Conservation (phyloP, 2,329 filamentous ascomycete genomes). For the Fusarium metavorans region DNA sequence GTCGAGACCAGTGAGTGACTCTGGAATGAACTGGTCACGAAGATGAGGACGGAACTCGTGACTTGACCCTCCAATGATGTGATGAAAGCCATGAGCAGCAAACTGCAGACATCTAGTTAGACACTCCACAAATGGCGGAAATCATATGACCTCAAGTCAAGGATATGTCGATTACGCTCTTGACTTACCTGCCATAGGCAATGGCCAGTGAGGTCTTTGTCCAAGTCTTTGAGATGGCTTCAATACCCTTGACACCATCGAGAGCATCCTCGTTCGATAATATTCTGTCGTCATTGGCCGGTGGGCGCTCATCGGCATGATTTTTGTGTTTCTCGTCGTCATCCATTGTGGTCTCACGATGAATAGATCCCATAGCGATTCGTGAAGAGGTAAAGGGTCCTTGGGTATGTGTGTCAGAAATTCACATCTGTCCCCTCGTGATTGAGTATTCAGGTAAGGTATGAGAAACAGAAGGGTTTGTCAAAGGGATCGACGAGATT, state of each 20-base stretch:
- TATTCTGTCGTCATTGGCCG: background rate
- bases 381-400: background rate
- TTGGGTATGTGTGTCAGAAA: background rate
- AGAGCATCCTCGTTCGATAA: background rate
- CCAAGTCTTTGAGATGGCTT: constrained; percentile 39
- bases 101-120: constrained; percentile 10
- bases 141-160: background rate
- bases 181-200: constrained; percentile 22
- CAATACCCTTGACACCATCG: constrained; percentile 39
- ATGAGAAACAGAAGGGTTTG: background rate
- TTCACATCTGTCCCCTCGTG: background rate
- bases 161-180: background rate
- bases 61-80: constrained; percentile 38
- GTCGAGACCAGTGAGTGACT: constrained; percentile 60
- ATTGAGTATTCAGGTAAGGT: background rate
- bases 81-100: constrained; percentile 41
- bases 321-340: background rate
- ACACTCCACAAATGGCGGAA: too few relatives aligned
- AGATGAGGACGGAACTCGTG: constrained; percentile 35
- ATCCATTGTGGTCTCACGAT: background rate
- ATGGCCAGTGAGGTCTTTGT: constrained; percentile 17
- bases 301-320: background rate
- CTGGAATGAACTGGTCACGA: constrained; percentile 51
- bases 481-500: background rate
- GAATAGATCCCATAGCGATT: background rate